Base-by-base conservation (phyloP, 371 early-diverging fungal species). In the Lichtheimia hyalospora region DNA sequence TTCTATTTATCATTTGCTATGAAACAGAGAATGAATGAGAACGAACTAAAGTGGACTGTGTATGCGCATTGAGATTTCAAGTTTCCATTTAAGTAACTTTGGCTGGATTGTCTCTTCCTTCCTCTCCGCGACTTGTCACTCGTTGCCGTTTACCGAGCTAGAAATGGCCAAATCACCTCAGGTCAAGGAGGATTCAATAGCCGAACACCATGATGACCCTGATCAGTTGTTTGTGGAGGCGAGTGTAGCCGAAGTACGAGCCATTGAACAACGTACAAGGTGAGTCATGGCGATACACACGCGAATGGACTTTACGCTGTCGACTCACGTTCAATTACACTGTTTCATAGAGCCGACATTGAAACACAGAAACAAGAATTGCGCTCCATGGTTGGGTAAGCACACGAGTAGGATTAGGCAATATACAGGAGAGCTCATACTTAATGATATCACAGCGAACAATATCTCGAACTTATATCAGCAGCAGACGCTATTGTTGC, bases 311-410 rank as follows among this genome's bases (percentile, higher is more conserved):
- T 39, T 57, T 13, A 42, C 21, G 20, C 54, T 7, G 1, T 28
- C 12, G 23, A 46, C 5, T 16, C 25, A 44, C 44, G 27, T 3
- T 27, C n/a, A 34, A 34, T 56, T 6, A 44, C 40, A 56, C 21
- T 27, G 3, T 23, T 25, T 41, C 49, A 16, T 70, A 87, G 86
- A 54, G 64, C 57, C 52, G 89, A 88, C 61, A 87, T 92, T 42
- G 92, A 92, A 65, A 77, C 77, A 14, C 91, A 89, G 71, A 89
- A 90, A 69, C 85, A 89, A 67, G 92, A 92, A 55, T 75, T 94
- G 20, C 77, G 94, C 12, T 61, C 86, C 49, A 92, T 93, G 92
- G 94, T 94, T 60, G 93, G 94, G 93, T 93, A 86, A 64, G 82
- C 5, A 25, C 23, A 21, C 18, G 24, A 40, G 16, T 25, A 13